Evolutionary conservation across 1,284 basidiomycete species (phyloP).

Genomic region (Exsudoporus floridanus): DNA sequence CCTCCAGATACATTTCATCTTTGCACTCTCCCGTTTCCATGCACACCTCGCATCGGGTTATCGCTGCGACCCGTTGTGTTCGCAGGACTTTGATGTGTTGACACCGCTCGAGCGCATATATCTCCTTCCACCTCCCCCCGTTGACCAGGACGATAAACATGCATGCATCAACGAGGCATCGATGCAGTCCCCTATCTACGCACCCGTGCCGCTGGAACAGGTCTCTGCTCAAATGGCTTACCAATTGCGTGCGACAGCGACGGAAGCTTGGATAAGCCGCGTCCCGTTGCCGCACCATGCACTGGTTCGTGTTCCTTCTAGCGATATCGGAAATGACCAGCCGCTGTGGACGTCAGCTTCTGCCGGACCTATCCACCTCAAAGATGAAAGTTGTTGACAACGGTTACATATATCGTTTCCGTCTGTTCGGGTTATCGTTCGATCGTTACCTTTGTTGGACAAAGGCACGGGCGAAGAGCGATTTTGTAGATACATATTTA

Average conservation of each 20-base stretch:
- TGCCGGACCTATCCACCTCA: conserved; percentile 28
- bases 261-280: conserved; percentile 61
- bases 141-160: conserved; percentile 8
- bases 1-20: conserved; percentile 65
- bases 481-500: not conserved
- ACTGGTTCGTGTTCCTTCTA: not conserved
- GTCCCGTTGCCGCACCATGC: conserved; percentile 5
- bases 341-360: not conserved
- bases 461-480: not conserved
- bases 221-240: conserved; percentile 46
- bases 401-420: not conserved
- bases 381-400: conserved; percentile 12
- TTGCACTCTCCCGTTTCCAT: conserved; percentile 66
- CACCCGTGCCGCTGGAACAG: conserved; percentile 59
- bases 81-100: conserved; percentile 4
- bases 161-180: conserved; percentile 22
- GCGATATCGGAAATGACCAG: conserved; percentile 5
- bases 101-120: conserved; percentile 52
- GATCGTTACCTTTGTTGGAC: not conserved
- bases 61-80: conserved; percentile 14
- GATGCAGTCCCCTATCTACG: conserved; percentile 47
- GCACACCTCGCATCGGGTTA: conserved; percentile 46
- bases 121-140: conserved; percentile 44
- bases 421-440: not conserved
- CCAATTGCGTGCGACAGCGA: conserved; percentile 55